Conservation (phyloP, 2,329 filamentous ascomycete species). For the Rhinocladiella mackenziei region DNA sequence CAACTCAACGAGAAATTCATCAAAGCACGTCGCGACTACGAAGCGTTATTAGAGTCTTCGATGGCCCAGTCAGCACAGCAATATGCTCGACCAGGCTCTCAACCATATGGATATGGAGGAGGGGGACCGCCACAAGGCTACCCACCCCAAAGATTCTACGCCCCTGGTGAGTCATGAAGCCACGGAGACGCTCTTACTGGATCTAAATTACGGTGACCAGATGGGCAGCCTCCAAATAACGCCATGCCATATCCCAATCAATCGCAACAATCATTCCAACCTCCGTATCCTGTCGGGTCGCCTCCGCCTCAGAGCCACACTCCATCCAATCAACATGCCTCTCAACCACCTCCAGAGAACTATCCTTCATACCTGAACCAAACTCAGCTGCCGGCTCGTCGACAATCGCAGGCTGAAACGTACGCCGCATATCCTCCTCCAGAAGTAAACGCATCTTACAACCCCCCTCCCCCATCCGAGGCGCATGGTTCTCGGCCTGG, state of each 20-base stretch:
- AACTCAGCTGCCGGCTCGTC: slow-evolving; percentile 13
- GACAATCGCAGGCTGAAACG: slow-evolving; percentile 32
- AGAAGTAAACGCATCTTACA: slow-evolving; percentile 4
- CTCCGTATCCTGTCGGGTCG: slow-evolving; percentile 39
- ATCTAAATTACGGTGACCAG: slow-evolving; percentile 16
- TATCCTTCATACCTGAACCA: slow-evolving; percentile 45
- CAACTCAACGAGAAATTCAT: slow-evolving; percentile 99
- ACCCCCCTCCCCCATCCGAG: slow-evolving; percentile 33
- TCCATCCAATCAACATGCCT: slow-evolving; percentile 32
- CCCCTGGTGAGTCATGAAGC: slow-evolving; percentile 47
- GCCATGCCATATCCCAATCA: slow-evolving; percentile 25
- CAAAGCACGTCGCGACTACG: slow-evolving; percentile 94
- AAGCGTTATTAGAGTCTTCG: slow-evolving; percentile 88
- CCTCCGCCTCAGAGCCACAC: slow-evolving; percentile 52
- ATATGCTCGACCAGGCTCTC: slow-evolving; percentile 36
- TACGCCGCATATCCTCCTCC: slow-evolving; percentile 49
- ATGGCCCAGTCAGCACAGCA: slow-evolving; percentile 85
- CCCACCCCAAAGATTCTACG: slow-evolving; percentile 63
- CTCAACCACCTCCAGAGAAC: slow-evolving; percentile 31
- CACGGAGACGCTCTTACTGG: neutral
- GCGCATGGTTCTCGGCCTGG: slow-evolving; percentile 14
- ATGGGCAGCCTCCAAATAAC: slow-evolving; percentile 33
- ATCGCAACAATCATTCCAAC: slow-evolving; percentile 32
- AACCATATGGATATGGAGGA: slow-evolving; percentile 38
- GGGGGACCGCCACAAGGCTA: slow-evolving; percentile 33